These are phyloP conservation scores for Plasmodium gonderi DNA, from an alignment of 169 alveolate genomes.

Conservation along the genomic window DNA sequence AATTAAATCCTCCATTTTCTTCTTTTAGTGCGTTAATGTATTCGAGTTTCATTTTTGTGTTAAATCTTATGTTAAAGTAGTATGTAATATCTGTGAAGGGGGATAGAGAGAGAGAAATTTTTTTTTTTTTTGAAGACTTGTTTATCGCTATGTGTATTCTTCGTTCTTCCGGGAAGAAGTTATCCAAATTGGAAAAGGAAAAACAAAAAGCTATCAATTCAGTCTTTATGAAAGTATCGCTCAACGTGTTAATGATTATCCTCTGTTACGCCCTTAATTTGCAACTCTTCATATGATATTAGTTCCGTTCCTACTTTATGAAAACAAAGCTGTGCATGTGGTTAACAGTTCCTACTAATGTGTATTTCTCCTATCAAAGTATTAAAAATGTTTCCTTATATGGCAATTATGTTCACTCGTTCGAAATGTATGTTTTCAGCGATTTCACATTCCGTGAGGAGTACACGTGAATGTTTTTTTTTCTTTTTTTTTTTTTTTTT, in stretches of 20 bases:
- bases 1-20: conserved; percentile 74
- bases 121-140: background rate
- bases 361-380: background rate
- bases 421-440: background rate
- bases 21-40: conserved; percentile 61
- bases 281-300: background rate
- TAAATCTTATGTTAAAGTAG: conserved; percentile 5
- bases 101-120: background rate
- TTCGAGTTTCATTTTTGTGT: conserved; percentile 63
- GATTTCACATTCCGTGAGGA: background rate
- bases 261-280: background rate
- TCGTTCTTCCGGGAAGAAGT: background rate
- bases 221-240: background rate
- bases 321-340: background rate
- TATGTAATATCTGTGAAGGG: background rate
- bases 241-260: background rate
- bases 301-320: background rate
- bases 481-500: no score
- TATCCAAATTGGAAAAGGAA: background rate
- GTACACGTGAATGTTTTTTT: background rate
- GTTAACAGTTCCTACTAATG: background rate
- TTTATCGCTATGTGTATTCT: background rate
- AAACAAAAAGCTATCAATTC: background rate
- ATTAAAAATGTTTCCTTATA: background rate
- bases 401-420: background rate